Percentiles rank a stretch among this genome's conserved stretches.
These are phyloP conservation scores for Urtica urens DNA, from an alignment of 306 rosid species.

Conservation along the genomic window DNA sequence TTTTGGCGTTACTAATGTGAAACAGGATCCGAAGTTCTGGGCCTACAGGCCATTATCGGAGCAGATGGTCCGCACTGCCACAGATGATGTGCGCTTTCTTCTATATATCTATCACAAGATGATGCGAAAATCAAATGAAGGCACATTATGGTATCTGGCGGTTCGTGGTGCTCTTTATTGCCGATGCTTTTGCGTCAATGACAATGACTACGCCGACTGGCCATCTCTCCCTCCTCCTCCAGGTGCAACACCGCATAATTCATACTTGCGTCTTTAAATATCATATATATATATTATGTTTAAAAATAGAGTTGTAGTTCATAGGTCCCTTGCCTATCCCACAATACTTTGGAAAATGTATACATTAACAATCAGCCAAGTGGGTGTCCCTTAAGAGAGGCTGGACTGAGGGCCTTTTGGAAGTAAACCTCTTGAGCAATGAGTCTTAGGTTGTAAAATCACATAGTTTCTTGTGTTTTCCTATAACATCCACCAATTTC, in stretches of 20 bases:
- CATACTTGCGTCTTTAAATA: background rate
- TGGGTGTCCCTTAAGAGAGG: no score
- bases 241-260: slow-evolving; percentile 33
- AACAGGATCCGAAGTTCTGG: slow-evolving; percentile 94
- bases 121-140: slow-evolving; percentile 69
- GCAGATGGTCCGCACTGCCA: slow-evolving; percentile 85
- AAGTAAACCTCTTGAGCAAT: no score
- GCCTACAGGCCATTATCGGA: slow-evolving; percentile 84
- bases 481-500: no score
- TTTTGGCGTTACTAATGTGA: background rate
- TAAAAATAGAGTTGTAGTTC: no score
- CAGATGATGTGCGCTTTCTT: slow-evolving; percentile 97
- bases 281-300: slow-evolving; percentile 12
- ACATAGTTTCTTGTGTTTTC: no score
- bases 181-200: slow-evolving; percentile 73
- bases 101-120: slow-evolving; percentile 74
- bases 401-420: no score
- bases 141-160: slow-evolving; percentile 72
- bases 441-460: no score
- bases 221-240: slow-evolving; percentile 78
- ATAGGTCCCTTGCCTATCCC: no score
- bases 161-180: slow-evolving; percentile 95
- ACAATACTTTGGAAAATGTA: no score
- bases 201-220: slow-evolving; percentile 59
- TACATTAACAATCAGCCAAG: no score